A percentile compares a stretch with the other conserved stretches of the same genome.
These are phyloP conservation scores for Cyathus striatus DNA, from an alignment of 768 basidiomycete genomes.

Conservation along the genomic window DNA sequence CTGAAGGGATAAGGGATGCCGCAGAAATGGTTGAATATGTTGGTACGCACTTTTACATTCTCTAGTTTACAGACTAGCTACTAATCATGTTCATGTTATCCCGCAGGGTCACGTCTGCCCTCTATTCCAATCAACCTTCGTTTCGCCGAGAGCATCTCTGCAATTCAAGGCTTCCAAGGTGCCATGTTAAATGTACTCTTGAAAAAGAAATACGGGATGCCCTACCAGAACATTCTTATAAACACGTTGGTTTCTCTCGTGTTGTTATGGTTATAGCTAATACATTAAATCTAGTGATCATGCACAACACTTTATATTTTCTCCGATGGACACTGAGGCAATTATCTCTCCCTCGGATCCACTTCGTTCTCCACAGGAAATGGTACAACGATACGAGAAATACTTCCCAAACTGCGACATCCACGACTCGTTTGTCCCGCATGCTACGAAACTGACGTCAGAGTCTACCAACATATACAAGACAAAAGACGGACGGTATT, in stretches of 20 bases:
- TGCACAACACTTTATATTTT: conserved; percentile 14
- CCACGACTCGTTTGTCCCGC: conserved; percentile 3
- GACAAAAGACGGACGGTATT: conserved; percentile 17
- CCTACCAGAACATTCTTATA: conserved; percentile 16
- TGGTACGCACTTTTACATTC: conserved; percentile 6
- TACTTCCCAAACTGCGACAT: conserved; percentile 12
- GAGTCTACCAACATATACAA: conserved; percentile 19
- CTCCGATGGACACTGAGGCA: conserved; percentile 7
- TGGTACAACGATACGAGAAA: no score
- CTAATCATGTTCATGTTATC: no score
- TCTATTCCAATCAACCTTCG: conserved; percentile 17
- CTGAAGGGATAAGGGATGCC: conserved; percentile 9
- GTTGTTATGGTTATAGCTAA: background rate
- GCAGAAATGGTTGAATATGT: conserved; percentile 9
- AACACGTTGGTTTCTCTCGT: conserved; percentile 11
- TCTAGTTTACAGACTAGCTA: no score
- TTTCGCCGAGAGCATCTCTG: conserved; percentile 19
- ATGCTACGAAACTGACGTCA: background rate
- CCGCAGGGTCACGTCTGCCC: no score
- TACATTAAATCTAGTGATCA: conserved; percentile 10
- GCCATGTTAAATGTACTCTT: conserved; percentile 17
- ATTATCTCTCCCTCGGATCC: background rate
- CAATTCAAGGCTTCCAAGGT: conserved; percentile 20
- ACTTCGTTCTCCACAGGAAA: no score
- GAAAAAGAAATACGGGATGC: conserved; percentile 13